Evolutionary conservation across 176 grass and related monocot species (phyloP).

Genomic region (Eleusine coracana): DNA sequence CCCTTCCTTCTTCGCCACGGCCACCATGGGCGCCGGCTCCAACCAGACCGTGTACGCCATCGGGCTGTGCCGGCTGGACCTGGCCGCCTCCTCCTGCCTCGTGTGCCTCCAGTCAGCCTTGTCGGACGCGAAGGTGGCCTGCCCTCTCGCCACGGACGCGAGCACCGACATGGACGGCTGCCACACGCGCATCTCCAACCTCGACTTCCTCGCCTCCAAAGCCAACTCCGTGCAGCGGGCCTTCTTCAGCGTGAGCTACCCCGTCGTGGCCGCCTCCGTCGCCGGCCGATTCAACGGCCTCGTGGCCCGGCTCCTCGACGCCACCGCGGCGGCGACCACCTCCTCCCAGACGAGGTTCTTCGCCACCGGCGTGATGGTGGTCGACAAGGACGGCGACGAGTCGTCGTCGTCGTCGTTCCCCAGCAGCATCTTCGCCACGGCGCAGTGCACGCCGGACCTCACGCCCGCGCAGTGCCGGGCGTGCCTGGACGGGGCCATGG

Average conservation of each 20-base stretch:
- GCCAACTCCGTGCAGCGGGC: not conserved
- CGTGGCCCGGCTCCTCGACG: constrained; percentile 29
- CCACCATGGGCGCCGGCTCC: not conserved
- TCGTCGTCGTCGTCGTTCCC: no score
- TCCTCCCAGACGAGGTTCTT: constrained; percentile 12
- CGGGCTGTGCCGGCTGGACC: not conserved
- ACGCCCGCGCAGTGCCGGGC: not conserved
- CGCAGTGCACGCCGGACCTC: constrained; percentile 58
- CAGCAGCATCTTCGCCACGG: constrained; percentile 36
- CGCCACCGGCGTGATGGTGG: constrained; percentile 28
- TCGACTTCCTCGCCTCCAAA: not conserved
- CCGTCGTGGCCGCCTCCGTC: constrained; percentile 16
- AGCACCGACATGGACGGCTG: not conserved
- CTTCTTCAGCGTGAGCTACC: constrained; percentile 13
- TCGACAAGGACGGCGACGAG: not conserved
- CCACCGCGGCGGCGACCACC: constrained; percentile 28
- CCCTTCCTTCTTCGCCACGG: not conserved
- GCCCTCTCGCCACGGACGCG: not conserved
- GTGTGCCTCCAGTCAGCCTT: not conserved
- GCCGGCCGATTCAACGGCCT: not conserved
- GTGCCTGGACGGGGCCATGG: constrained; percentile 40
- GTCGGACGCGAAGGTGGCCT: not conserved
- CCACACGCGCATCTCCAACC: not conserved
- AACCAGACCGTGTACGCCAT: not conserved
- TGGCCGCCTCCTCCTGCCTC: not conserved